These are phyloP conservation scores for Eragrostis tef DNA, from an alignment of 202 grass and related monocot species.

Conservation along the genomic window DNA sequence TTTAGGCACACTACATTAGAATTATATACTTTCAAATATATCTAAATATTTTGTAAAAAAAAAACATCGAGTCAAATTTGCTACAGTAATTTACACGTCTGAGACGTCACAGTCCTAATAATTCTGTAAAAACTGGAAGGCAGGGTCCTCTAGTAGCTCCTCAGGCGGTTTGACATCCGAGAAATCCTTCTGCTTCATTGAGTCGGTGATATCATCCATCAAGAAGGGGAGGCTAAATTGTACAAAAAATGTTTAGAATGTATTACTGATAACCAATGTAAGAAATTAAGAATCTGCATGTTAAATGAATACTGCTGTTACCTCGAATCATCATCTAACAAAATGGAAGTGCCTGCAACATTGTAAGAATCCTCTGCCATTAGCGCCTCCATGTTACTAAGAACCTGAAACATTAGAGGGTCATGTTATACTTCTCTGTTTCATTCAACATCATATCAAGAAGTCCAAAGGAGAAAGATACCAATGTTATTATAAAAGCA, in stretches of 20 bases:
- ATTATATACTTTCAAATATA: too few species aligned
- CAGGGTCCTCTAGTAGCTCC: slow-evolving; percentile 78
- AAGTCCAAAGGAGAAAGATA: too few species aligned
- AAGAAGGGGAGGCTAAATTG: slow-evolving; percentile 93
- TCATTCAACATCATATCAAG: too few species aligned
- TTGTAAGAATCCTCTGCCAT: slow-evolving; percentile 90
- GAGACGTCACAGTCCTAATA: slow-evolving; percentile 59
- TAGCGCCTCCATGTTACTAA: slow-evolving; percentile 84
- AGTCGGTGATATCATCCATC: slow-evolving; percentile 84
- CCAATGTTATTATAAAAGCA: not conserved
- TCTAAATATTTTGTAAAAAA: too few species aligned
- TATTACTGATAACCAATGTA: too few species aligned
- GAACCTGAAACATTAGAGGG: slow-evolving; percentile 62
- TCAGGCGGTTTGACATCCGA: slow-evolving; percentile 77
- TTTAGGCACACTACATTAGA: too few species aligned
- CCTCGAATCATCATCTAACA: slow-evolving; percentile 95
- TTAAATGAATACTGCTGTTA: too few species aligned
- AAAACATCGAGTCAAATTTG: too few species aligned
- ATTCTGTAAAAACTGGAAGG: slow-evolving; percentile 99
- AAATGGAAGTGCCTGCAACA: slow-evolving; percentile 77
- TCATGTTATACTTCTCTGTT: slow-evolving; percentile 3
- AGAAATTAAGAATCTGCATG: too few species aligned
- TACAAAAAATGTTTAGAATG: not conserved
- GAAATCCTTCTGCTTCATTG: slow-evolving; percentile 85
- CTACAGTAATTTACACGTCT: too few species aligned